These are phyloP conservation scores for Pseudozyma sp. DNA, from an alignment of 1,284 basidiomycete species.

Conservation along the genomic window DNA sequence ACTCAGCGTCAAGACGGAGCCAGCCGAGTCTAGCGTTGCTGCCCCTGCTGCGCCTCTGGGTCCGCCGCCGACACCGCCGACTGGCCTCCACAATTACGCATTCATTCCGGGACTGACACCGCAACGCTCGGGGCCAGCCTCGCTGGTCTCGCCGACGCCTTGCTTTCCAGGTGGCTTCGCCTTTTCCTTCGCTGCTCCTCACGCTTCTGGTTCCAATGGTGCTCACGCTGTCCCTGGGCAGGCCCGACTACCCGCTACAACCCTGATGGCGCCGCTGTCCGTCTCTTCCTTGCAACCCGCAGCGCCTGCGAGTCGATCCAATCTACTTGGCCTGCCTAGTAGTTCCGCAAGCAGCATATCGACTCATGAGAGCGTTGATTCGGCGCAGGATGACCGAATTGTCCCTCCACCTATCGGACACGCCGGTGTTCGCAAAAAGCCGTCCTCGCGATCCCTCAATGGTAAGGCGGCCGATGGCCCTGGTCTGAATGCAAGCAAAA, in stretches of 20 bases:
- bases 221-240: constrained; percentile 12
- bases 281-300: constrained; percentile 14
- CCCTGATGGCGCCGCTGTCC: constrained; percentile 31
- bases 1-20: constrained; percentile 11
- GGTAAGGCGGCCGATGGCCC: constrained; percentile 2
- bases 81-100: constrained; percentile 31
- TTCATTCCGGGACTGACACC: constrained; percentile 38
- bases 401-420: constrained; percentile 21
- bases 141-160: constrained; percentile 27
- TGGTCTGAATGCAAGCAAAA: neutral
- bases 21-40: constrained; percentile 1
- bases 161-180: constrained; percentile 39
- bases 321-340: neutral
- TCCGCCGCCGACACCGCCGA: constrained; percentile 30
- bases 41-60: constrained; percentile 3
- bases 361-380: constrained; percentile 18
- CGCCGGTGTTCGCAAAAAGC: constrained; percentile 10
- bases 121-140: constrained; percentile 13
- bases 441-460: constrained; percentile 26
- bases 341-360: neutral
- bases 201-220: constrained; percentile 3
- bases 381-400: constrained; percentile 21
- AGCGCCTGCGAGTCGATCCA: neutral
- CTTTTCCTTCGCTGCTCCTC: constrained; percentile 16
- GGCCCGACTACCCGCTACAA: constrained; percentile 14